phyloP scores from a whole-genome alignment of 352 stramenopile genomes.

The Globisporangium yorkense region DNA sequence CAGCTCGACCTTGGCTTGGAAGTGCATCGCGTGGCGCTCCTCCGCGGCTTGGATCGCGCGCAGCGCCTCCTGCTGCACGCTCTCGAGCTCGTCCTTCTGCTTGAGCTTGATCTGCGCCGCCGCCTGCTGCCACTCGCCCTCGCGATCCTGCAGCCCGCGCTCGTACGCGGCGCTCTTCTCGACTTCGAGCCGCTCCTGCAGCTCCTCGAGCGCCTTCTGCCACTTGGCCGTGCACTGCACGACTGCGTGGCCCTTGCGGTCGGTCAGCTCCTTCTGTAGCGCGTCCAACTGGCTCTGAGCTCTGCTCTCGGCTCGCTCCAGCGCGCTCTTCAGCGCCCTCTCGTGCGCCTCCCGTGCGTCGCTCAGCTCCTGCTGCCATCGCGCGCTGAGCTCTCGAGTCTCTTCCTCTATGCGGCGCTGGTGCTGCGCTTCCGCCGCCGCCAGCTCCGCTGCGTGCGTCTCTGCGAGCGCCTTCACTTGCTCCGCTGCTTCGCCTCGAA shows the following conservation, averaged over 20 bases:
- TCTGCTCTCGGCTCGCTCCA: conserved; percentile 29
- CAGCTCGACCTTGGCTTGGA: conserved; percentile 29
- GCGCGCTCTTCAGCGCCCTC: conserved; percentile 23
- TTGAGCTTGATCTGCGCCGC: conserved; percentile 65
- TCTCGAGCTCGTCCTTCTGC: conserved; percentile 62
- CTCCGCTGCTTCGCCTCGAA: background rate
- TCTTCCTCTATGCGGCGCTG: conserved; percentile 23
- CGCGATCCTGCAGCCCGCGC: conserved; percentile 55
- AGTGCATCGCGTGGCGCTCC: conserved; percentile 48
- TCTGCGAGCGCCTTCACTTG: background rate
- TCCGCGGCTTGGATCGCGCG: conserved; percentile 59
- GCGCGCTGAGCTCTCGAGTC: conserved; percentile 16
- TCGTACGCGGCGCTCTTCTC: conserved; percentile 63
- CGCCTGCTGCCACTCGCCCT: conserved; percentile 72
- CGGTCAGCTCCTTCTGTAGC: conserved; percentile 60
- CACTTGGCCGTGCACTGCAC: conserved; percentile 68
- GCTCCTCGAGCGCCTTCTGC: conserved; percentile 60
- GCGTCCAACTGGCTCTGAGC: conserved; percentile 25
- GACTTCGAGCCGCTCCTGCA: conserved; percentile 52
- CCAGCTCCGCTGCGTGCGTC: conserved; percentile 4
- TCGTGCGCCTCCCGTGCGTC: conserved; percentile 22
- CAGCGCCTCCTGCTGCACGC: conserved; percentile 53
- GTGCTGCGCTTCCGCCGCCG: conserved; percentile 10
- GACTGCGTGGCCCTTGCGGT: conserved; percentile 46
- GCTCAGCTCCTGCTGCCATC: conserved; percentile 31